These are phyloP conservation scores for Maudiozyma bulderi DNA, from an alignment of 805 yeast species.

Conservation along the genomic window DNA sequence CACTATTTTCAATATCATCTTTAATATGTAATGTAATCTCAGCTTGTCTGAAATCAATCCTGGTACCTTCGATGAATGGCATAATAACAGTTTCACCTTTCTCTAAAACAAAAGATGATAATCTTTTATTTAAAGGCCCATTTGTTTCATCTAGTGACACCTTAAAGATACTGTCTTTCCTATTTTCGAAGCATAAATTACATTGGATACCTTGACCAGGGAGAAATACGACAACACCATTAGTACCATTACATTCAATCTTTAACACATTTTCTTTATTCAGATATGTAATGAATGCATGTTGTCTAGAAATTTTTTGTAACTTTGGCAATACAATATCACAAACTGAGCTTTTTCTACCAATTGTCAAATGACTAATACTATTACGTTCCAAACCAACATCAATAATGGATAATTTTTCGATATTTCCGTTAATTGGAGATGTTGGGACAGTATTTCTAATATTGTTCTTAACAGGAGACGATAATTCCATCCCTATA, in stretches of 20 bases:
- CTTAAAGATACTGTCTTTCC: constrained; percentile 16
- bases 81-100: constrained; percentile 48
- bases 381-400: constrained; percentile 14
- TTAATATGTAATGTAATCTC: constrained; percentile 50
- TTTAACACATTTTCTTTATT: constrained; percentile 34
- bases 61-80: constrained; percentile 52
- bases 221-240: constrained; percentile 62
- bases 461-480: constrained; percentile 3
- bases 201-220: constrained; percentile 37
- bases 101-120: constrained; percentile 33
- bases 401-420: background rate
- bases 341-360: constrained; percentile 25
- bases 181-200: constrained; percentile 17
- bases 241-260: constrained; percentile 69
- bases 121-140: constrained; percentile 5
- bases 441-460: constrained; percentile 16
- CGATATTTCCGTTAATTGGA: constrained; percentile 16
- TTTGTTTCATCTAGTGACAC: constrained; percentile 8
- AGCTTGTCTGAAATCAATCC: constrained; percentile 48
- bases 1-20: constrained; percentile 36
- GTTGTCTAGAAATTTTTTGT: constrained; percentile 28
- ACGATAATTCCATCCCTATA: constrained; percentile 23
- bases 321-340: constrained; percentile 25
- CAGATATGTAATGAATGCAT: constrained; percentile 32
- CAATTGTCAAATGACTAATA: constrained; percentile 19